A percentile compares a stretch with the other conserved stretches of the same genome.
Evolutionary conservation across 2,329 filamentous ascomycete genomes (phyloP).

Genomic region (Trichoderma afroharzianum): DNA sequence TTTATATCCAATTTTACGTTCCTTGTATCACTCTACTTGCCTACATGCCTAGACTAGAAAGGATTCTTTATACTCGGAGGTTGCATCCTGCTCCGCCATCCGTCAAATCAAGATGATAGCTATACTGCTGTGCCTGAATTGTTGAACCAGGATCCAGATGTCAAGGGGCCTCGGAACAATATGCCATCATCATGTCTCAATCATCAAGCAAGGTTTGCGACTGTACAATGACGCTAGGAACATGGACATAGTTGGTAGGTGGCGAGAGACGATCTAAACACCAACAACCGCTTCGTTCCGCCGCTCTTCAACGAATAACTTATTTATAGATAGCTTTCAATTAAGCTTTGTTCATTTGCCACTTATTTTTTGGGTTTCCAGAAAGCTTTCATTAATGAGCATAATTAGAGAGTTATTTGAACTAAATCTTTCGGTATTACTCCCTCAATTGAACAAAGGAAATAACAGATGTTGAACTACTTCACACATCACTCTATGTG

Average conservation of each 20-base stretch:
- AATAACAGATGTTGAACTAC: not conserved
- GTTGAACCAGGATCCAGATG: not conserved
- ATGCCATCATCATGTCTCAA: not conserved
- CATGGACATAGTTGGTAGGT: not conserved
- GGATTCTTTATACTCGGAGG: not conserved
- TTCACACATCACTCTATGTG: not conserved
- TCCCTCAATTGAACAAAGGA: not conserved
- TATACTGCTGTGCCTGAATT: not conserved
- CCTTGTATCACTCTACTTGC: not conserved
- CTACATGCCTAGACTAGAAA: not conserved
- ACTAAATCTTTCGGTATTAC: too few species aligned
- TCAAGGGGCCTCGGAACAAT: not conserved
- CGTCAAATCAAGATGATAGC: not conserved
- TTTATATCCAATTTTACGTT: constrained; percentile 11
- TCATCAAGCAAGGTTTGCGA: not conserved
- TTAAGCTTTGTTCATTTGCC: not conserved
- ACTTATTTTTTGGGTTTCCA: not conserved
- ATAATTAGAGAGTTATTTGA: not conserved
- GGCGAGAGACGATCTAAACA: not conserved
- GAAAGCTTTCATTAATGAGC: too few species aligned
- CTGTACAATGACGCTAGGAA: not conserved
- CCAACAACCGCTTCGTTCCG: not conserved
- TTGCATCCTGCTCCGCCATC: not conserved
- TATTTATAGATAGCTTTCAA: not conserved
- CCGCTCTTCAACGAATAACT: not conserved